Base-by-base conservation (phyloP, 2,329 filamentous ascomycete species). In the Cladobotryum protrusum region DNA sequence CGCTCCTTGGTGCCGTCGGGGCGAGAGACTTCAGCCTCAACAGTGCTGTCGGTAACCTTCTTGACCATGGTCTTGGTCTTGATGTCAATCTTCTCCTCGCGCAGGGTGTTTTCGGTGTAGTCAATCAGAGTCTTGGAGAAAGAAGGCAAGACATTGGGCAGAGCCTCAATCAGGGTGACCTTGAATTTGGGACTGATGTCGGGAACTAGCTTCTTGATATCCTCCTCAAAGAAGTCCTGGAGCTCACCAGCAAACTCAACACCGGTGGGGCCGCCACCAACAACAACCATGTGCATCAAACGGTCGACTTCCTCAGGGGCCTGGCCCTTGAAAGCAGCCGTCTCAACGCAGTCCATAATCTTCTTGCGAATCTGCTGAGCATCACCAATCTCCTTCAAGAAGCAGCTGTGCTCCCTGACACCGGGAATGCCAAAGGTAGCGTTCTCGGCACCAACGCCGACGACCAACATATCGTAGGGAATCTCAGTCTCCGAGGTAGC, bases 311-410 rank as follows among this genome's bases (percentile, higher is more conserved):
- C 95, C 58, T 93, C 89, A 14, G 81, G 75, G 35, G 81, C 78
- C 75, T 99, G 93, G 66, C 90, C 92, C 81, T 97, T 97, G 85
- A 99, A 96, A 55, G 89, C 92, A 47, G 93, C 93, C 34, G 92
- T 96, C 76, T 99, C 93, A 61, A 96, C 91, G 69, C 93, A 99
- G 75, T 99, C 93, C 93, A 99, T 99, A 72, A 99, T 96, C 72
- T 89, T 90, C 79, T 92, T 96, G 66, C 93, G 89, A 67, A 99
- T 99, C 65, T 83, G 82, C 73, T 99, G 93, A 51, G 93, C 93
- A 69, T 99, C 95, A 58, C 81, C 83, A 65, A 99, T 96, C 75
- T 99, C 95, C 80, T 99, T 99, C 67, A 99, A 74, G 81, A 99
- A 99, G 76, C 91, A 96, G 61, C 89, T 92, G 77, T 99, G 76